Base-by-base conservation (phyloP, 83 land plant species). In the Diphasiastrum complanatum region DNA sequence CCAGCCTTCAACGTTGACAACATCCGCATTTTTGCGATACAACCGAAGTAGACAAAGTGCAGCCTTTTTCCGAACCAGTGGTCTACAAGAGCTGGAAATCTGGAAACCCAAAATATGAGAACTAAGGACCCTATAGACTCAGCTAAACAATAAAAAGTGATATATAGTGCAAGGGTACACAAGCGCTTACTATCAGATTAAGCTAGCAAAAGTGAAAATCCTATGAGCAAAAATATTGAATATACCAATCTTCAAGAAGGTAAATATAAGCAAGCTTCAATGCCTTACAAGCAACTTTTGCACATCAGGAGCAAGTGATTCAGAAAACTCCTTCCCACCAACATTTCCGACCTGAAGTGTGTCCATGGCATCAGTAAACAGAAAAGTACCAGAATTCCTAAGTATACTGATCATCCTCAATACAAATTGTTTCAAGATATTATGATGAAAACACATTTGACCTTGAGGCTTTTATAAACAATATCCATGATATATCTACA, bases 51-150 rank as follows among this genome's bases (percentile, higher is more conserved):
- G 51, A 48, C 51, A 48, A 18, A 48, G 51, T 18, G 23, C 18
- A 6, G 51, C 51, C 18, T 48, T 48, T 24, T 48, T 48, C 51
- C 51, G 6, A 6, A 48, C 51, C 4, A 48, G 18, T 6, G 51
- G 51, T 18, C 51, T 18, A 18, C 51, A 48, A 48, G 51, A 48
- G 18, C 51, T 18, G 23, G 51, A 48, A 48, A 48, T 24, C 51
- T 48, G 51, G n/a, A 48, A 6, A 18, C n/a, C 23, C 4, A 6
- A 18, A 24, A 48, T 6, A 48, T 6, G 51, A 48, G n/a, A 5
- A 48, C n/a, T 48, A 48, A 6, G n/a, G 18, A 18, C n/a, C 16
- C 16, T 8, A 8, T 8, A 8, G 43, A 8, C 8, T 40, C 43
- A 40, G 16, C 43, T 8, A 40, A 8, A 40, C 43, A 40, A 40